Evolutionary conservation across 1,284 basidiomycete genomes (phyloP), one percentile per base, ranked within the genome.

Genomic region (Meira miltonrushii): DNA sequence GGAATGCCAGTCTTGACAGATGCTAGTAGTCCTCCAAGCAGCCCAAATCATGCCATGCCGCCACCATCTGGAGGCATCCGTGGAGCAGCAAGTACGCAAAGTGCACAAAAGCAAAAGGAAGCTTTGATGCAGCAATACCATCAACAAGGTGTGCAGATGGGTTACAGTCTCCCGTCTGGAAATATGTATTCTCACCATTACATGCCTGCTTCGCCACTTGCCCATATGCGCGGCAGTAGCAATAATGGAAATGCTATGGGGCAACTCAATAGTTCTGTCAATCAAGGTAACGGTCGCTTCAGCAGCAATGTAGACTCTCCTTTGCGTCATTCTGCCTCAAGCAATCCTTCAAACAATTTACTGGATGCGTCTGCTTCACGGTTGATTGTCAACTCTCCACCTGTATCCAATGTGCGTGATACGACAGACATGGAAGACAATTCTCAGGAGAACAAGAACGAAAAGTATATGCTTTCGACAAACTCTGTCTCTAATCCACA

Each of bases 11-110:
- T 64, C 56, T 59, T 74, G 48, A 68, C 69, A 40, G 69, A 72
- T 53, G 67, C 71, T 51, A 68, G 65, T 64, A 71, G 68, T 41
- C 72, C 72, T 11, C 71, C 65, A 1, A 69, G 64, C 57, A 37
- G 21, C 17, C 25, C 23, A 3, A 57, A 53, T 17, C 38, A 39
- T n/a, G 15, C 54, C n/a, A 72, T 72, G 69, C 69, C 68, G 23
- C 69, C 69, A 17, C 69, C 69, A 2, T 64, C 69, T 39, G 46
- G 46, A 19, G 46, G 46, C 58, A 62, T 56, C 59, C 60, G 44
- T 60, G 61, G 10, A 66, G 50, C 50, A 39, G 37, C 65, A 7
- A 66, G 62, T 25, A 58, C 62, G 37, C 67, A 69, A 60, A 69
- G 67, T 38, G 67, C 67, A 12, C 58, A 62, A 39, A 69, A 69